Evolutionary conservation across 2,329 filamentous ascomycete species (phyloP).

Genomic region (Aureobasidium zeae): DNA sequence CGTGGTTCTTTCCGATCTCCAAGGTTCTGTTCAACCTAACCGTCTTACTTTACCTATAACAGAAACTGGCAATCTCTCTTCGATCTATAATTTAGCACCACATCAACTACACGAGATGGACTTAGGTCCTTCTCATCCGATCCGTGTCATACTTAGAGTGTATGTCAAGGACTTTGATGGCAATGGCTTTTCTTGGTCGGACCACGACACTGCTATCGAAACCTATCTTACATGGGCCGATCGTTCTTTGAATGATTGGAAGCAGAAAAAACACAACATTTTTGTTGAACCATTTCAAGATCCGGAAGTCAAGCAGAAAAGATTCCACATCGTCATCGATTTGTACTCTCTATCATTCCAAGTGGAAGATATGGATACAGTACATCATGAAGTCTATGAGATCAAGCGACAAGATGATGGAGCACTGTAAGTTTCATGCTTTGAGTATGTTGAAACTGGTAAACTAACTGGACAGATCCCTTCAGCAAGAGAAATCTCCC

Average conservation of each 20-base stretch:
- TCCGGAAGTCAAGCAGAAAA: neutral
- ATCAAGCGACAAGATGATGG: neutral
- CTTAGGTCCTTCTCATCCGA: too few species aligned
- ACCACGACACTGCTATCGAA: neutral
- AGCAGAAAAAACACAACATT: neutral
- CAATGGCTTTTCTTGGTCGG: neutral
- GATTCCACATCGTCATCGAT: conserved; percentile 1
- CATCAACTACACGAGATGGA: too few species aligned
- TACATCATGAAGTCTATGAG: neutral
- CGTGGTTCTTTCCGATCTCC: too few species aligned
- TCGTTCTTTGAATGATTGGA: neutral
- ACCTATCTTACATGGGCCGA: neutral
- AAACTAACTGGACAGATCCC: too few species aligned
- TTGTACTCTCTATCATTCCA: neutral
- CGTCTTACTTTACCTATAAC: too few species aligned
- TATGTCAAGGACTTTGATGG: neutral
- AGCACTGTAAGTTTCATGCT: neutral
- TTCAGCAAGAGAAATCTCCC: neutral
- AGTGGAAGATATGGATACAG: neutral
- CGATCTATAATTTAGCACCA: too few species aligned
- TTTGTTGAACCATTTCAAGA: conserved; percentile 1
- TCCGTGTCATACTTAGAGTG: neutral
- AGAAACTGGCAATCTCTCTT: too few species aligned
- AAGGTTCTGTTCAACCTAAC: too few species aligned
- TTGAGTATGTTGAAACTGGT: neutral